A percentile compares a stretch with the other conserved stretches of the same genome.
phyloP scores from a whole-genome alignment of 345 rosid species.

The Geranium rotundifolium region DNA sequence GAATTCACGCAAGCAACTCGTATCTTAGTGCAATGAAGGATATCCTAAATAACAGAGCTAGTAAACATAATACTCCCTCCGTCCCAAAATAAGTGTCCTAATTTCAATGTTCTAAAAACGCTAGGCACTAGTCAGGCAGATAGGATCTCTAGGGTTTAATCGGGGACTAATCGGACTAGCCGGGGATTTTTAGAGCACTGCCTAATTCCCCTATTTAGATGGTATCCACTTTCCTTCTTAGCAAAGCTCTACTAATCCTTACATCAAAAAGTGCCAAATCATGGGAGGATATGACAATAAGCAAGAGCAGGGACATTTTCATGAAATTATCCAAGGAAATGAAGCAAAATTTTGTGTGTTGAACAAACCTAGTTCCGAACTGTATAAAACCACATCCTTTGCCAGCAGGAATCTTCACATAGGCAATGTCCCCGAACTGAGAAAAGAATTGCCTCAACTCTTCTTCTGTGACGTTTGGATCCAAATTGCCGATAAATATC shows the following conservation, averaged over 20 bases:
- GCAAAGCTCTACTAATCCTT: too few species aligned
- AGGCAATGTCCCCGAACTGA: constrained; percentile 62
- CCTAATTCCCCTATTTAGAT: too few species aligned
- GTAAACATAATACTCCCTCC: background rate
- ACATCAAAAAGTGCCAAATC: background rate
- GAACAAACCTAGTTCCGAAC: constrained; percentile 53
- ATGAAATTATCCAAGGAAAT: background rate
- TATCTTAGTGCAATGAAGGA: constrained; percentile 5
- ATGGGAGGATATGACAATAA: background rate
- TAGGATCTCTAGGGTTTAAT: too few species aligned
- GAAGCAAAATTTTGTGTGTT: background rate
- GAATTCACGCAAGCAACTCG: constrained; percentile 12
- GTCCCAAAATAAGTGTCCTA: background rate
- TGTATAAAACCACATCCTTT: constrained; percentile 91
- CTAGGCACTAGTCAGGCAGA: too few species aligned
- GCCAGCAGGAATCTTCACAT: constrained; percentile 74
- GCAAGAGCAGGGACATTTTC: background rate
- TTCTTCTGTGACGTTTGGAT: constrained; percentile 74
- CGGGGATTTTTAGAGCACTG: too few species aligned
- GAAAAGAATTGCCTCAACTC: constrained; percentile 65
- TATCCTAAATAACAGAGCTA: constrained; percentile 1
- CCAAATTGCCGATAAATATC: constrained; percentile 73
- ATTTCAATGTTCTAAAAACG: background rate
- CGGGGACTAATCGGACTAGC: too few species aligned
- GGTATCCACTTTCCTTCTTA: too few species aligned